phyloP scores from a whole-genome alignment of 164 flowering plant genomes.

The Umbellularia californica region DNA sequence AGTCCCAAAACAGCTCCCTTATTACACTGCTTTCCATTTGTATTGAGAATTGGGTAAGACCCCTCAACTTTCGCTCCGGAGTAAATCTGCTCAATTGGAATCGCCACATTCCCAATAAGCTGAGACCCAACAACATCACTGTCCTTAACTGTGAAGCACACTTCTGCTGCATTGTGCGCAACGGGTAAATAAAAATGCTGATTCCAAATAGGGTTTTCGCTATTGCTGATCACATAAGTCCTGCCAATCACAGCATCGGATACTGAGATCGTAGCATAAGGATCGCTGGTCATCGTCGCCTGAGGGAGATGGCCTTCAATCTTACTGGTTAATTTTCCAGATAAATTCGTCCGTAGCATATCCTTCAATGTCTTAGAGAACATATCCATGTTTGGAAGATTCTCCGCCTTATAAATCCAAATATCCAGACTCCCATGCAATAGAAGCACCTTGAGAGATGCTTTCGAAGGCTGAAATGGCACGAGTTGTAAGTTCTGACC shows the following conservation, averaged over 20 bases:
- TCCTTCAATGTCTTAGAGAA: slow-evolving; percentile 80
- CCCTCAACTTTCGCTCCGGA: slow-evolving; percentile 68
- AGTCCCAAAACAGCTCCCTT: slow-evolving; percentile 62
- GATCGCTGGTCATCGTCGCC: slow-evolving; percentile 75
- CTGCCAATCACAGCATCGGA: slow-evolving; percentile 71
- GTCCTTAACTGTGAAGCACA: slow-evolving; percentile 79
- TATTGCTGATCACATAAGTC: slow-evolving; percentile 84
- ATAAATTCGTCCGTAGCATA: slow-evolving; percentile 41
- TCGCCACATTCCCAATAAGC: slow-evolving; percentile 68
- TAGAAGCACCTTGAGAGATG: slow-evolving; percentile 71
- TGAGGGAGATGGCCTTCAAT: slow-evolving; percentile 42
- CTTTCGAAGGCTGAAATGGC: slow-evolving; percentile 39
- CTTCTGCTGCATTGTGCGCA: slow-evolving; percentile 86
- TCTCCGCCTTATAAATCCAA: slow-evolving; percentile 64
- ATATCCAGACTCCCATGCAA: slow-evolving; percentile 91
- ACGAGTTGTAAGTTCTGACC: slow-evolving; percentile 52
- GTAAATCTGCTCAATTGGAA: slow-evolving; percentile 73
- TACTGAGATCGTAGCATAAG: slow-evolving; percentile 71
- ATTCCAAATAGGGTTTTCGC: slow-evolving; percentile 87
- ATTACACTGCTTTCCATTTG: slow-evolving; percentile 66
- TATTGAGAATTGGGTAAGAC: slow-evolving; percentile 55
- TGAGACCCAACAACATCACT: slow-evolving; percentile 90
- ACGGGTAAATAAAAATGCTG: slow-evolving; percentile 87
- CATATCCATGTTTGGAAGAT: slow-evolving; percentile 97
- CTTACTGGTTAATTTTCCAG: slow-evolving; percentile 45